phyloP scores from a whole-genome alignment of 2,329 filamentous ascomycete genomes.

The Pseudogymnoascus sp. region DNA sequence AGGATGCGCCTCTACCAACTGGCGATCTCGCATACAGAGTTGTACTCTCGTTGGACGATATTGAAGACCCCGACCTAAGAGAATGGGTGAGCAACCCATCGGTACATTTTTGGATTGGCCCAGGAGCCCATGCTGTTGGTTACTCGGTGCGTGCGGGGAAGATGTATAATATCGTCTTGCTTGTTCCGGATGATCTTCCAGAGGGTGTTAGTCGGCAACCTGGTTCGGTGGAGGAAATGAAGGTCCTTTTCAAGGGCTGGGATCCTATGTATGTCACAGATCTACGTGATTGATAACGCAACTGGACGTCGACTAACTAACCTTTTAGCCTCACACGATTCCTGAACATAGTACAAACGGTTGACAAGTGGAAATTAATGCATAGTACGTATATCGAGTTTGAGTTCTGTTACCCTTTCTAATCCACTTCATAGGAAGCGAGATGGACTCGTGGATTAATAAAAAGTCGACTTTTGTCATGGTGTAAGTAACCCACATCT shows the following conservation, averaged over 20 bases:
- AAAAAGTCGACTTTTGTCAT: constrained; percentile 48
- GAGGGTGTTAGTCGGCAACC: constrained; percentile 30
- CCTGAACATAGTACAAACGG: constrained; percentile 42
- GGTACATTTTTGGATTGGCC: constrained; percentile 40
- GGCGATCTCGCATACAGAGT: constrained; percentile 38
- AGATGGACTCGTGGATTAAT: constrained; percentile 34
- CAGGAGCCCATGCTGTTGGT: constrained; percentile 40
- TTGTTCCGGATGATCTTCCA: constrained; percentile 30
- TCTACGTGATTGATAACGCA: not conserved
- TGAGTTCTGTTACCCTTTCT: not conserved
- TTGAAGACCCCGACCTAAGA: constrained; percentile 34
- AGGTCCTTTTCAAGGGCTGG: constrained; percentile 34
- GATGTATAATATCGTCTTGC: constrained; percentile 38
- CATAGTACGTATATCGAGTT: not conserved
- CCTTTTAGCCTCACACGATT: constrained; percentile 47
- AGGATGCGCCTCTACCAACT: constrained; percentile 39
- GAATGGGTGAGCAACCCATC: constrained; percentile 31
- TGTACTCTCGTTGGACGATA: constrained; percentile 35
- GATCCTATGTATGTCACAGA: constrained; percentile 28
- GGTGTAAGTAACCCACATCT: constrained; percentile 48
- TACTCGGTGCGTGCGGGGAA: constrained; percentile 37
- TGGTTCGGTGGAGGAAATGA: constrained; percentile 34
- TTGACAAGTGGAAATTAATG: not conserved
- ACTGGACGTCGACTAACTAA: constrained; percentile 13
- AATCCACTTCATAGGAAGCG: not conserved